Conservation (phyloP, 176 grass and related monocot genomes). For the Avena insularis region DNA sequence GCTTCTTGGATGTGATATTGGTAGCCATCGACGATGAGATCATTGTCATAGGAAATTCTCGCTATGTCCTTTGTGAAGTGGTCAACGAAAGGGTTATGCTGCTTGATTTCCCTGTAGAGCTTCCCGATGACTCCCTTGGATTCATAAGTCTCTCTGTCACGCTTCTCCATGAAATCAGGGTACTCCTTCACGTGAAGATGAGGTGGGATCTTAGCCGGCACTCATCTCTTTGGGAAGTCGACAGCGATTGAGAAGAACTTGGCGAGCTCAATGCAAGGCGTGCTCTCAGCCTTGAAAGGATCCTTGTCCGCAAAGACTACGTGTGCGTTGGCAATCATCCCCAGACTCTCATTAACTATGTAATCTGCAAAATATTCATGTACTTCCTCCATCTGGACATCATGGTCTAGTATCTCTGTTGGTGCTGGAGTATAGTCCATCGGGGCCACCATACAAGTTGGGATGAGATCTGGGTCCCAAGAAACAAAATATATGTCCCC, state of each 20-base stretch:
- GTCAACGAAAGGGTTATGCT: conserved; percentile 46
- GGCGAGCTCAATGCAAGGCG: conserved; percentile 60
- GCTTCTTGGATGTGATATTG: conserved; percentile 64
- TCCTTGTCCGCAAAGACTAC: conserved; percentile 79
- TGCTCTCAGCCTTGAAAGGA: conserved; percentile 49
- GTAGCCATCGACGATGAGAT: conserved; percentile 78
- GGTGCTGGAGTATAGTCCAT: conserved; percentile 85
- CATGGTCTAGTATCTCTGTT: conserved; percentile 72
- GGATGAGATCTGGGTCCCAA: conserved; percentile 78
- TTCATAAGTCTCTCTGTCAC: conserved; percentile 59
- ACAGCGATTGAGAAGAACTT: conserved; percentile 79
- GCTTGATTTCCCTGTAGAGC: conserved; percentile 81
- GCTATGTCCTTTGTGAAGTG: conserved; percentile 70
- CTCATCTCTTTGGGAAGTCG: conserved; percentile 92
- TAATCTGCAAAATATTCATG: conserved; percentile 80
- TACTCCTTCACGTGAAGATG: conserved; percentile 71
- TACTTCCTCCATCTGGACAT: conserved; percentile 84
- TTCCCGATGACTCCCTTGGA: conserved; percentile 77
- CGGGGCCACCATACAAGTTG: conserved; percentile 48
- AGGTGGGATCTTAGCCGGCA: conserved; percentile 66
- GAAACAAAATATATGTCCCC: conserved; percentile 91
- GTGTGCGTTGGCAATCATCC: conserved; percentile 83
- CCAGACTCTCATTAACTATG: conserved; percentile 86
- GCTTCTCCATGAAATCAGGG: conserved; percentile 97
- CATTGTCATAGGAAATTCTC: conserved; percentile 59